Conservation (phyloP, 2,329 filamentous ascomycete species). For the Talaromyces atroroseus region DNA sequence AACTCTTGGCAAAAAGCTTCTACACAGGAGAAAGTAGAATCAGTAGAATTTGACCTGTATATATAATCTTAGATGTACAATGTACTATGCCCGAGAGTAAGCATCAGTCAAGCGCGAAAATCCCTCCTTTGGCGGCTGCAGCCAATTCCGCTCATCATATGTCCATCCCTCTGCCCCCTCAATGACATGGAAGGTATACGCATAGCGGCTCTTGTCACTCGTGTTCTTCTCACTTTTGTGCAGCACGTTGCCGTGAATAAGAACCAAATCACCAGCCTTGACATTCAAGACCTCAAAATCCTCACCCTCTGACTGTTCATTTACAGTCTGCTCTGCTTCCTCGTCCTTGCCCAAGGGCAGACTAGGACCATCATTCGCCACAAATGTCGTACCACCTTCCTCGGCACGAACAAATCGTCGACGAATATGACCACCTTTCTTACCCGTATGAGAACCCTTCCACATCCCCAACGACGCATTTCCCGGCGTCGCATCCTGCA, state of each 20-base stretch:
- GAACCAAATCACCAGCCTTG: constrained; percentile 79
- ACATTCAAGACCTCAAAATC: constrained; percentile 78
- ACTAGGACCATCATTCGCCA: constrained; percentile 59
- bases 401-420: constrained; percentile 62
- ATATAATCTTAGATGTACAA: no score
- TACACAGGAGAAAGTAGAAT: no score
- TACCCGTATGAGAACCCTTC: constrained; percentile 62
- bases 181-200: constrained; percentile 97
- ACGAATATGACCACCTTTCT: constrained; percentile 60
- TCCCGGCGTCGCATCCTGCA: constrained; percentile 79
- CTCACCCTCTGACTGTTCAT: constrained; percentile 35
- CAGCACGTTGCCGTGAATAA: constrained; percentile 92
- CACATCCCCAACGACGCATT: constrained; percentile 90
- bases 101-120: constrained; percentile 60
- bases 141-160: constrained; percentile 88
- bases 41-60: no score
- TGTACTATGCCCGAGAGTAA: background rate
- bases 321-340: constrained; percentile 27
- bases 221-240: constrained; percentile 95
- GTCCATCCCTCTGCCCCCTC: constrained; percentile 62
- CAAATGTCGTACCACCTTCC: constrained; percentile 60
- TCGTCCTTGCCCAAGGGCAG: constrained; percentile 56
- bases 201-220: constrained; percentile 79
- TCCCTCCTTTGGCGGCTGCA: constrained; percentile 74
- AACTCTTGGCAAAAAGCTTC: constrained; percentile 13